Base-by-base conservation (phyloP, 176 grass and related monocot genomes). In the Puccinellia tenuiflora region DNA sequence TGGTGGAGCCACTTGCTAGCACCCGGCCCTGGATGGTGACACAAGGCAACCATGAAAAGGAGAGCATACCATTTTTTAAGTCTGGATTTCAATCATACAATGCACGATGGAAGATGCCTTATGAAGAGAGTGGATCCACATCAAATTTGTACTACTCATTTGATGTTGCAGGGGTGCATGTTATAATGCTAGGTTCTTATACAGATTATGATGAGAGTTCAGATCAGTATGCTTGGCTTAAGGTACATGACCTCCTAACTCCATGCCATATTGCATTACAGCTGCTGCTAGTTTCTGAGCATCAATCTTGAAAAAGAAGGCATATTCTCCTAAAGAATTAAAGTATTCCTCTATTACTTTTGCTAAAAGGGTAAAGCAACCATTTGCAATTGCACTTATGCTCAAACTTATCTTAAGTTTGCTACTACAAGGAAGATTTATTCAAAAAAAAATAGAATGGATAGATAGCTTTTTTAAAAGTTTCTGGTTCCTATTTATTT, bases 1-100 rank as follows among this genome's bases (percentile, higher is more conserved):
- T 98, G 76, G 96, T 98, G 70, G 85, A 95, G 74, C 96, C 96
- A 46, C 96, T 95, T 75, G 92, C 96, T 26, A 98, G 96, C 77
- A 82, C 81, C 47, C 84, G 90, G 55, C 92, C 92, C 26, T 98
- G 95, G 95, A 98, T 98, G 96, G 92, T 95, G 48, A 98, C 96
- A 3, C 88, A 98, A 90, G 96, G 96, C 73, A 98, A 98, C 73
- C 96, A 98, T 90, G 96, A 98, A 85, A 95, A 93, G 77, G 96
- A 98, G 81, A 82, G 39, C 10, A 92, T 98, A 86, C 68, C 45
- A n/a, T 87, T 95, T 54, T 38, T 98, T 5, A 29, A 88, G 87
- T 73, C 88, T 52, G 89, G 87, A 56, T 98, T 98, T 91, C 87
- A 88, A 66, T 92, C 96, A 34, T 98, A 93, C 79, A 98, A 98